Evolutionary conservation across 192 early-diverging fungal genomes (phyloP).

Genomic region (Helicostylum pulchrum): DNA sequence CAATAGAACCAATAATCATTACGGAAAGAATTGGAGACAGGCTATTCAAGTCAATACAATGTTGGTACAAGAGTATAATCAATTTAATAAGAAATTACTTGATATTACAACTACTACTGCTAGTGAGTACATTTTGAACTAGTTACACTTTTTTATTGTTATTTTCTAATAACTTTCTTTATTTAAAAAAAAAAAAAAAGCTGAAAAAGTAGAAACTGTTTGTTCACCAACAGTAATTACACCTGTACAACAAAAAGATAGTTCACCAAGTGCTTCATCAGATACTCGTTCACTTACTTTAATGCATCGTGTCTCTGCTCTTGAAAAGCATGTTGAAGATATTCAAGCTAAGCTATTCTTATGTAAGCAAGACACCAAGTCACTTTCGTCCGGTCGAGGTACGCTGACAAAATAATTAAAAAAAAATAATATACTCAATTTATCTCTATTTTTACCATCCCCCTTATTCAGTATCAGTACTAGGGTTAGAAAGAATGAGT

Average conservation of each 20-base stretch:
- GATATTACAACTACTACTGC: conserved; percentile 35
- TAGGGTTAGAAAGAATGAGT: conserved; percentile 9
- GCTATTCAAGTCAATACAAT: conserved; percentile 16
- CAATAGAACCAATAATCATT: not conserved
- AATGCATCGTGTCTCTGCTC: conserved; percentile 36
- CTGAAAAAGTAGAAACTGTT: too few species aligned
- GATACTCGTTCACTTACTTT: conserved; percentile 40
- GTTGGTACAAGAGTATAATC: conserved; percentile 12
- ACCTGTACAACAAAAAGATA: not conserved
- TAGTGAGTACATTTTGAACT: not conserved
- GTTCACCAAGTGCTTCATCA: not conserved
- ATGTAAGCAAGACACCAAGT: conserved; percentile 49
- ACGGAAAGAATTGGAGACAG: conserved; percentile 7
- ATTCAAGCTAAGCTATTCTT: conserved; percentile 49
- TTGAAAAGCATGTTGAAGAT: conserved; percentile 50
- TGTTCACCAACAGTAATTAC: too few species aligned
- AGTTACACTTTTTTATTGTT: conserved; percentile 7
- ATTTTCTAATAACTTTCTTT: conserved; percentile 9
- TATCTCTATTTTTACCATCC: not conserved
- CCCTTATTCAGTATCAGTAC: conserved; percentile 4
- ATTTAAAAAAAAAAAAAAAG: too few species aligned
- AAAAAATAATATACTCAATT: not conserved
- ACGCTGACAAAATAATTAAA: not conserved
- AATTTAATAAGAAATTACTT: conserved; percentile 38
- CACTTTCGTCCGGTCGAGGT: conserved; percentile 16